These are phyloP conservation scores for Parasarocladium wereldwijsianum DNA, from an alignment of 2,329 filamentous ascomycete genomes.

Conservation along the genomic window DNA sequence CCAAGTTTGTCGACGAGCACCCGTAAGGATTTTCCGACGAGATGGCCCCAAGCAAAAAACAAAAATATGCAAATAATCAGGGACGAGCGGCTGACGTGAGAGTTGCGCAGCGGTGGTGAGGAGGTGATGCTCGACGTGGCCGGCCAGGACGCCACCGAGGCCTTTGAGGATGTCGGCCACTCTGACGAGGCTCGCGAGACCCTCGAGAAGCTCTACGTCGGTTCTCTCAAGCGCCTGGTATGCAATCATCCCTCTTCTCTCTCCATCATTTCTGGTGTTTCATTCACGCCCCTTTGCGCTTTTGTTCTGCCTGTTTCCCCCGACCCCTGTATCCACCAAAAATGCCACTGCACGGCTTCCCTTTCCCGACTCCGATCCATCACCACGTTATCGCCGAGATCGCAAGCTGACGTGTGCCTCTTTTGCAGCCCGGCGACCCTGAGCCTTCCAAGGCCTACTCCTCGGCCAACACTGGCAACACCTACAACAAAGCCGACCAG, in stretches of 20 bases:
- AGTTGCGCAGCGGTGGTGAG: constrained; percentile 69
- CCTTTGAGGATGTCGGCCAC: constrained; percentile 98
- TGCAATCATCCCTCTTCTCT: constrained; percentile 14
- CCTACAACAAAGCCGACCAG: constrained; percentile 30
- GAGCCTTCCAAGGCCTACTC: constrained; percentile 39
- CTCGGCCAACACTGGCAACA: constrained; percentile 30
- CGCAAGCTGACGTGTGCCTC: too few relatives aligned
- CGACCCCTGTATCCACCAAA: too few relatives aligned
- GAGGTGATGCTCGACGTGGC: constrained; percentile 94
- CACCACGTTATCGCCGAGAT: constrained; percentile 7
- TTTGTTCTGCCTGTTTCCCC: too few relatives aligned
- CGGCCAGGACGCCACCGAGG: constrained; percentile 92
- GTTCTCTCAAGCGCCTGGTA: constrained; percentile 69
- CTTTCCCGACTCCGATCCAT: neutral
- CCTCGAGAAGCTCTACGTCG: constrained; percentile 61
- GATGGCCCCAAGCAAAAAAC: too few relatives aligned
- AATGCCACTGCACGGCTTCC: too few relatives aligned
- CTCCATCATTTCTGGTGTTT: too few relatives aligned
- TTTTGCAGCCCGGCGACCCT: constrained; percentile 72
- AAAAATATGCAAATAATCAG: too few relatives aligned
- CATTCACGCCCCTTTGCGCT: too few relatives aligned
- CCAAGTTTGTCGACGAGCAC: constrained; percentile 92
- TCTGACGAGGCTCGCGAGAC: constrained; percentile 96
- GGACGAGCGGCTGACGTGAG: too few relatives aligned
- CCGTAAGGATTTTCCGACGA: constrained; percentile 47